Percentiles rank a stretch among this genome's conserved stretches.
phyloP scores from a whole-genome alignment of 345 rosid genomes.

The Linum usitatissimum region DNA sequence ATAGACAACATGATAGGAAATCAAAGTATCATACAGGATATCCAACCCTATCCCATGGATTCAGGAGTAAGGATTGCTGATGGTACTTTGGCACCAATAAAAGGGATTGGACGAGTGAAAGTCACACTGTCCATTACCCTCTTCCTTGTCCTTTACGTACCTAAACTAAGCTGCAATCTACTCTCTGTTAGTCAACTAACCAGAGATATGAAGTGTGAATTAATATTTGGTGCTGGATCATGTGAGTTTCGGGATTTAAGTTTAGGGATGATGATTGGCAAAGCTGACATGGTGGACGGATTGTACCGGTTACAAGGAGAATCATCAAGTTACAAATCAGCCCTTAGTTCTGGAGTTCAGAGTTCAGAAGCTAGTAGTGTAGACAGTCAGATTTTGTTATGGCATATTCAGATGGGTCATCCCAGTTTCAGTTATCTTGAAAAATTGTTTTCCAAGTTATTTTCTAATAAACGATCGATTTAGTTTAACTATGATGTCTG shows the following conservation, averaged over 20 bases:
- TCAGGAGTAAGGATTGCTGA: too few species aligned
- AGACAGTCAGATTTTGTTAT: background rate
- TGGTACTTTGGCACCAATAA: too few species aligned
- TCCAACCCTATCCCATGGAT: too few species aligned
- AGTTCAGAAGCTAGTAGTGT: background rate
- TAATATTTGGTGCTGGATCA: background rate
- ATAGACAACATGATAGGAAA: too few species aligned
- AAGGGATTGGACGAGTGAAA: too few species aligned
- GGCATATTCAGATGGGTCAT: background rate
- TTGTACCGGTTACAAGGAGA: too few species aligned
- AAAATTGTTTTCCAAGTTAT: background rate
- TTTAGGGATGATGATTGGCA: too few species aligned
- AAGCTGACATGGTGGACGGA: too few species aligned
- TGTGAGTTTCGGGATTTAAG: background rate
- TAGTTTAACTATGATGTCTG: background rate
- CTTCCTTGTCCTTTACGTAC: background rate
- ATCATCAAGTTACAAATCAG: too few species aligned
- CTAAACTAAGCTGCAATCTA: background rate
- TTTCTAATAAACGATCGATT: background rate
- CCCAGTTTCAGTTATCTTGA: background rate
- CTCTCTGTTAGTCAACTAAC: background rate
- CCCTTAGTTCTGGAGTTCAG: background rate
- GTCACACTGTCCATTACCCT: background rate
- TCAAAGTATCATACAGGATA: too few species aligned
- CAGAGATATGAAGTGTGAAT: background rate